Evolutionary conservation across 148 eudicot genomes (phyloP).

Genomic region (Cornus controversa): DNA sequence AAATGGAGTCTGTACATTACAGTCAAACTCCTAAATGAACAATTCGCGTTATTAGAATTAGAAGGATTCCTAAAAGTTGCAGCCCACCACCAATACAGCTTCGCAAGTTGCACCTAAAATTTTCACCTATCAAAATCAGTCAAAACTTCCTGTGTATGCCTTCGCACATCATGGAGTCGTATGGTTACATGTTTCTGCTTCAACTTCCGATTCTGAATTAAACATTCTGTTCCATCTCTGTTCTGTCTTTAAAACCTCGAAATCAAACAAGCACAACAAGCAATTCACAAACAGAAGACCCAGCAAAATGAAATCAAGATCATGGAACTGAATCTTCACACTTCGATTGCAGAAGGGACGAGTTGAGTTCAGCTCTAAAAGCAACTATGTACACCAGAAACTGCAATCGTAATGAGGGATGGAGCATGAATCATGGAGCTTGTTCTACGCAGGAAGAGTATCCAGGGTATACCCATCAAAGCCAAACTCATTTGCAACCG

Average conservation of each 20-base stretch:
- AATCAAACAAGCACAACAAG: neutral
- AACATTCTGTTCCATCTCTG: neutral
- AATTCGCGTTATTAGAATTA: constrained; percentile 28
- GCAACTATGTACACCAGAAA: constrained; percentile 44
- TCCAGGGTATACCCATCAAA: constrained; percentile 62
- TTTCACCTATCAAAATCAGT: constrained; percentile 24
- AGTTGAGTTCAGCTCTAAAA: constrained; percentile 15
- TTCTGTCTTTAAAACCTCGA: too few species aligned
- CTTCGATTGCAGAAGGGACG: constrained; percentile 12
- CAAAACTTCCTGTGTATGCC: constrained; percentile 32
- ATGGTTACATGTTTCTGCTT: constrained; percentile 8
- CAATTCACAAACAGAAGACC: constrained; percentile 5
- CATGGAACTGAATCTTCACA: constrained; percentile 14
- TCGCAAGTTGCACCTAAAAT: neutral
- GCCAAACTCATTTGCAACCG: constrained; percentile 49
- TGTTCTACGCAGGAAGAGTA: constrained; percentile 46
- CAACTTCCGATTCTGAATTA: constrained; percentile 11
- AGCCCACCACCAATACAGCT: constrained; percentile 17
- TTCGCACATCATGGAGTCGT: constrained; percentile 30
- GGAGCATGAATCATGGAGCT: neutral
- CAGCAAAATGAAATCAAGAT: constrained; percentile 11
- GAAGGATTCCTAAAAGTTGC: constrained; percentile 33
- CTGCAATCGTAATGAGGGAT: constrained; percentile 15
- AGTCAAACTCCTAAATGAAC: constrained; percentile 12
- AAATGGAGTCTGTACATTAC: constrained; percentile 42